Percentiles rank a stretch among this genome's conserved stretches.
phyloP scores from a whole-genome alignment of 1,284 basidiomycete species.

The Ustilago lituana region DNA sequence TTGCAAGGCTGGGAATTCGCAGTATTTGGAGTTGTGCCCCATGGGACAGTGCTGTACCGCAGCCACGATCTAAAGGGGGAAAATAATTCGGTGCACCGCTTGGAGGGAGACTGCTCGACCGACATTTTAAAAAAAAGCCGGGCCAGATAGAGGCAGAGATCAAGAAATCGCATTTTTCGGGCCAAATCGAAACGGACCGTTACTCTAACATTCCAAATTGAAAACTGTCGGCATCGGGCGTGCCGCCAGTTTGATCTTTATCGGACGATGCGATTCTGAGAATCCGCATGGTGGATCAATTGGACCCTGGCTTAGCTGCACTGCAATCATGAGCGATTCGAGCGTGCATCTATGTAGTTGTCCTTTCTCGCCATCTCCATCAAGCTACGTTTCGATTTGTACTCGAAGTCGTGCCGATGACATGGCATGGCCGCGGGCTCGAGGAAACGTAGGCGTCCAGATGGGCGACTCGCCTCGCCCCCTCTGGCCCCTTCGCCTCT shows the following conservation, averaged over 20 bases:
- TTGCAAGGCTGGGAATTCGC: not conserved
- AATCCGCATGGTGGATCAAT: too few relatives aligned
- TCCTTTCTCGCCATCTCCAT: not conserved
- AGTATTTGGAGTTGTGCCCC: too few relatives aligned
- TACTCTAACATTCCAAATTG: too few relatives aligned
- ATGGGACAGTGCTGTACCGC: too few relatives aligned
- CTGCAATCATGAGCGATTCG: too few relatives aligned
- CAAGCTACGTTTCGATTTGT: not conserved
- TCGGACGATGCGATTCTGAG: too few relatives aligned
- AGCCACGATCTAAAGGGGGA: too few relatives aligned
- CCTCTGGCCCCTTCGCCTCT: constrained; percentile 33
- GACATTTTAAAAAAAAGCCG: constrained; percentile 9
- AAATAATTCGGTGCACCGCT: constrained; percentile 20
- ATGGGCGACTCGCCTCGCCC: constrained; percentile 30
- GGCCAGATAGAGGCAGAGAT: constrained; percentile 17
- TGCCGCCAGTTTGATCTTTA: too few relatives aligned
- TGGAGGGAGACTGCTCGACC: constrained; percentile 11
- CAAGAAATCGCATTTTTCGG: constrained; percentile 10
- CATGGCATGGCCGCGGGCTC: constrained; percentile 23
- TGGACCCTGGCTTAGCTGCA: constrained; percentile 20
- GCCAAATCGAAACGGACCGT: too few relatives aligned
- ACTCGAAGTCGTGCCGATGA: not conserved
- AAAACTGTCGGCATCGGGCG: not conserved
- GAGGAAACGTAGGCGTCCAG: constrained; percentile 39
- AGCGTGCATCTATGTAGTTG: not conserved